Percentiles rank a stretch among this genome's conserved stretches.
These are phyloP conservation scores for Penicillium coffeae DNA, from an alignment of 495 filamentous ascomycete species.

Conservation along the genomic window DNA sequence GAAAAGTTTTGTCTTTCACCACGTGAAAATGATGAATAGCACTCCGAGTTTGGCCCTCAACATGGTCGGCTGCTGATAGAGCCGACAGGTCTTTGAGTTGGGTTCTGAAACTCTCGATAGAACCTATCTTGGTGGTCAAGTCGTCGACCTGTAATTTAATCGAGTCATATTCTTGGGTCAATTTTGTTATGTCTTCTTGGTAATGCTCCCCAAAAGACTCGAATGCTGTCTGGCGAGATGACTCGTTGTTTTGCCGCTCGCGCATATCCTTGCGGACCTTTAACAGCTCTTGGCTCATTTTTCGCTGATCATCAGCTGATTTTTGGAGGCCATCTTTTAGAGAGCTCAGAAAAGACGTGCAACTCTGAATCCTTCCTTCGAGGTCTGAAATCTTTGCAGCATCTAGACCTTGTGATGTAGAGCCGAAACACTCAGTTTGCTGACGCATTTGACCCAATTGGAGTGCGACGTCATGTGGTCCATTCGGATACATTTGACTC, in stretches of 20 bases:
- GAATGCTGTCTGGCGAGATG: not conserved
- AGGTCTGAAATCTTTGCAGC: not conserved
- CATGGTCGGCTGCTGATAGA: too few relatives aligned
- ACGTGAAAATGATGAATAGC: too few relatives aligned
- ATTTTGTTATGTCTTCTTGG: not conserved
- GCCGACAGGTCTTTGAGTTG: too few relatives aligned
- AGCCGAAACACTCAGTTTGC: not conserved
- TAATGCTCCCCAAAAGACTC: not conserved
- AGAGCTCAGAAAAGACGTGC: not conserved
- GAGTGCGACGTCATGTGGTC: not conserved
- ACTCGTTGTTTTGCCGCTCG: not conserved
- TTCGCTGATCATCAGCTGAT: not conserved
- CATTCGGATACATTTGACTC: not conserved
- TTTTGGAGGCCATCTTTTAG: not conserved
- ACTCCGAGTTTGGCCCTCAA: too few relatives aligned
- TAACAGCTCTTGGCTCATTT: not conserved
- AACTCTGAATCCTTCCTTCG: not conserved
- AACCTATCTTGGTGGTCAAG: not conserved
- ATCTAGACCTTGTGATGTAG: not conserved
- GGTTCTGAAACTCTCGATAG: not conserved
- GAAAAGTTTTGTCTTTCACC: too few relatives aligned
- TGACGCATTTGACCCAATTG: not conserved
- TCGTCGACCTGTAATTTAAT: not conserved
- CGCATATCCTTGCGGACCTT: not conserved
- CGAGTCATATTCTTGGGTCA: not conserved